Evolutionary conservation across 208 protist genomes (phyloP).

Genomic region (Jaenimonas drosophilae): DNA sequence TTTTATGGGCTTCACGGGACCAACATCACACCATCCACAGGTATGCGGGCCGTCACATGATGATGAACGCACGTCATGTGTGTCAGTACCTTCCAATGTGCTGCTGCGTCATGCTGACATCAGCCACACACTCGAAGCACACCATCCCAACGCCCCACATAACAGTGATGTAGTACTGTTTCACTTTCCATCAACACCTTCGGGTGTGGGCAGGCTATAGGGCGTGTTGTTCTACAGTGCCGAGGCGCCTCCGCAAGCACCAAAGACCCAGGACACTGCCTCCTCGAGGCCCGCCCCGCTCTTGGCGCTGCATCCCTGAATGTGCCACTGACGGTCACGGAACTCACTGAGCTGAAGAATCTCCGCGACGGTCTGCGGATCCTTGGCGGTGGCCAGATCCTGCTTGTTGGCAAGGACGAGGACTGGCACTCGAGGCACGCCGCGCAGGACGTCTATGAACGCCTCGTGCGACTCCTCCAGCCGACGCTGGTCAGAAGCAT

Average conservation of each 20-base stretch:
- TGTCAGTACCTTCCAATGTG: too few species aligned
- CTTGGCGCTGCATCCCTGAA: constrained; percentile 94
- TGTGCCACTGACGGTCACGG: constrained; percentile 93
- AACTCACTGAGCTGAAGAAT: constrained; percentile 79
- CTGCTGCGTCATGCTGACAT: too few species aligned
- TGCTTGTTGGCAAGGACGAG: constrained; percentile 99
- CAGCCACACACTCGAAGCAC: constrained; percentile 4
- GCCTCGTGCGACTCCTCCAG: constrained; percentile 90
- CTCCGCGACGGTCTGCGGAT: constrained; percentile 62
- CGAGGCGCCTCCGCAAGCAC: constrained; percentile 25
- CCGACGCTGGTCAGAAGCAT: constrained; percentile 87
- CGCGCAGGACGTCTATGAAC: constrained; percentile 90
- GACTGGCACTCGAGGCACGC: constrained; percentile 94
- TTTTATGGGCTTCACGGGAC: too few species aligned
- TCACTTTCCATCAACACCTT: neutral
- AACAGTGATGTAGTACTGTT: too few species aligned
- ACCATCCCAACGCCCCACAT: too few species aligned
- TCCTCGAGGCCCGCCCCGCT: constrained; percentile 88
- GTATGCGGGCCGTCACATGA: too few species aligned
- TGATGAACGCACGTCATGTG: too few species aligned
- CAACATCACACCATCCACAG: too few species aligned
- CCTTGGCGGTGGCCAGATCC: constrained; percentile 93
- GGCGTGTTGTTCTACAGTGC: neutral
- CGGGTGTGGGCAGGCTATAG: neutral
- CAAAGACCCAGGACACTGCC: constrained; percentile 90